Conservation (phyloP, 202 grass and related monocot genomes). For the Schoenoplectus tabernaemontani region DNA sequence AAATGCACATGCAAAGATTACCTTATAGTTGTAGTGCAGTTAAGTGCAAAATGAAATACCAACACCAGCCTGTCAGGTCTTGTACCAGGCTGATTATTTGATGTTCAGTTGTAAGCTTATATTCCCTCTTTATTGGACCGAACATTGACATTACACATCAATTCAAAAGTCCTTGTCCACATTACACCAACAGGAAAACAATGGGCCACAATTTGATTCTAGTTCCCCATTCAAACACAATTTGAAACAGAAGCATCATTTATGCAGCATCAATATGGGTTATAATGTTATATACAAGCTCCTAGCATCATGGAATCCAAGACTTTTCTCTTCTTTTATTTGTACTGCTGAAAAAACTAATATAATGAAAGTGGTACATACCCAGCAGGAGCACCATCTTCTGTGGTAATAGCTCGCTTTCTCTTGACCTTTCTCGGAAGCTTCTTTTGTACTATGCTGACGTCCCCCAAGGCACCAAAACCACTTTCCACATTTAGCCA, state of each 20-base stretch:
- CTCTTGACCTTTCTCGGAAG: conserved; percentile 81
- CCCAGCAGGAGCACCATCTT: conserved; percentile 65
- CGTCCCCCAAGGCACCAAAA: conserved; percentile 60
- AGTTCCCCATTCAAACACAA: background rate
- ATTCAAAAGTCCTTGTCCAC: background rate
- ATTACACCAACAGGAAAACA: background rate
- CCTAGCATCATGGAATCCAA: background rate
- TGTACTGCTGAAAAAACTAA: background rate
- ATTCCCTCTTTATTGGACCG: background rate
- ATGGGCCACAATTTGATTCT: background rate
- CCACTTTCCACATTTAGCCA: conserved; percentile 74
- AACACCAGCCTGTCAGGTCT: background rate
- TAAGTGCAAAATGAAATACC: background rate
- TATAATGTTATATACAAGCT: background rate
- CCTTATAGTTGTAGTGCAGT: background rate
- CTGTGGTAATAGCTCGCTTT: conserved; percentile 62
- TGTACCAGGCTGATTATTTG: background rate
- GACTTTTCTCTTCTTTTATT: background rate
- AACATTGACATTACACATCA: background rate
- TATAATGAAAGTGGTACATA: conserved; percentile 30
- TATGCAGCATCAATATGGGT: background rate
- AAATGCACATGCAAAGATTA: background rate
- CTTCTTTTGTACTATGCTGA: conserved; percentile 80
- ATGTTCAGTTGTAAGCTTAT: background rate
- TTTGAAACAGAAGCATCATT: background rate